Evolutionary conservation across 371 early-diverging fungal species (phyloP).

Genomic region (Rhizopus sp.): DNA sequence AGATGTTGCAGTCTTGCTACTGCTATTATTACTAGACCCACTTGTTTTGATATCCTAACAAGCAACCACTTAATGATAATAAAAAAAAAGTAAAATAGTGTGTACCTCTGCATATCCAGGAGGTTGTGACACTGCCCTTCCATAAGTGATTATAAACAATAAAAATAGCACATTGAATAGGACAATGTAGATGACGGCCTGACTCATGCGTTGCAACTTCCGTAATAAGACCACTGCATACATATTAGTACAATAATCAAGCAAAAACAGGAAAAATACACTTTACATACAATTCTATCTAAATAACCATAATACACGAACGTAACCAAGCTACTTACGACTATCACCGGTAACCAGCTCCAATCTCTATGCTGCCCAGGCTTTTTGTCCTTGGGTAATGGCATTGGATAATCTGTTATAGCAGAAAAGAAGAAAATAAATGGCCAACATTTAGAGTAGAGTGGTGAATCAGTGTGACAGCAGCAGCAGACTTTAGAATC

Average conservation of each 20-base stretch:
- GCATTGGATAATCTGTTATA: slow-evolving; percentile 36
- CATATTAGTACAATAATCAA: background rate
- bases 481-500: slow-evolving; percentile 22
- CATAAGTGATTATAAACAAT: slow-evolving; percentile 23
- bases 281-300: slow-evolving; percentile 27
- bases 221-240: slow-evolving; percentile 18
- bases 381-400: slow-evolving; percentile 36
- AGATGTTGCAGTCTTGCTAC: too few relatives aligned
- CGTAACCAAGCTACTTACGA: slow-evolving; percentile 22
- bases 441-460: slow-evolving; percentile 32
- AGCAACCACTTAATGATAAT: too few relatives aligned
- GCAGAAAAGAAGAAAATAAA: slow-evolving; percentile 37
- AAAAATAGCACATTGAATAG: slow-evolving; percentile 16
- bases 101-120: slow-evolving; percentile 22
- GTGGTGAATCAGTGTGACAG: slow-evolving; percentile 28
- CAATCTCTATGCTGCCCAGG: slow-evolving; percentile 41
- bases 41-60: too few relatives aligned
- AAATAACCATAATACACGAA: slow-evolving; percentile 33
- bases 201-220: slow-evolving; percentile 4
- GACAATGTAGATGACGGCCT: slow-evolving; percentile 17
- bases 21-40: too few relatives aligned
- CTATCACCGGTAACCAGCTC: slow-evolving; percentile 34
- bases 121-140: slow-evolving; percentile 15
- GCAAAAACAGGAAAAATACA: background rate
- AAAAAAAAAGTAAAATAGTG: background rate